Evolutionary conservation across 805 yeast species (phyloP), one percentile per base, ranked within the genome.

Genomic region (Suhomyces vadensis): DNA sequence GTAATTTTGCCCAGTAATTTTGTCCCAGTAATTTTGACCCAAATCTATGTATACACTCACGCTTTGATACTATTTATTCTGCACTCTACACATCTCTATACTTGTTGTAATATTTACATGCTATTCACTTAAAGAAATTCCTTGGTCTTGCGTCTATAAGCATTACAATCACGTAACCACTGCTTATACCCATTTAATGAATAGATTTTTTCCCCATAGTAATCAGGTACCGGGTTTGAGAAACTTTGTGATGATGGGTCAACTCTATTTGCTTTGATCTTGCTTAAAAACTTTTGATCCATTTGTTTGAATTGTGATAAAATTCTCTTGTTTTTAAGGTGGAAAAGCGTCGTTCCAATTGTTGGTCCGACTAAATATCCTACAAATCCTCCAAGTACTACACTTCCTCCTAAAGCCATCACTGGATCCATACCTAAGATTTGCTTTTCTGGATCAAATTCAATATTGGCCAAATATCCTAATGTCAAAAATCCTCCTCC

Each of bases 211-310:
- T 94, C 99, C 31, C 99, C 99, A 62, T 94, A 94, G 69, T 90
- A 94, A 66, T 94, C 99, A n/a, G 97, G 97, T 37, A 94, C 95
- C 10, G 98, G 98, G 67, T 92, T 94, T 43, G 87, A 78, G 67
- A 90, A 85, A 58, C 90, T 81, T 69, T 91, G 97, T 44, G 86
- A 81, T 14, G 91, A 78, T 16, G 99, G 96, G 69, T 94, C 96
- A 23, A 91, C 97, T 57, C 99, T 77, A 66, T 89, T 85, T 46
- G 74, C 73, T 54, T 78, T 80, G 50, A 94, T 77, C 59, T 81
- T 92, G 52, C 78, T 77, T 61, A 92, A 73, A 55, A 92, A 94
- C 31, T 77, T 72, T 52, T 82, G 78, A 60, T 92, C 90, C 69
- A 86, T 91, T 40, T 63, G 53, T 47, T 69, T 71, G 63, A 77